These are phyloP conservation scores for Trichophyton simii DNA, from an alignment of 2,329 filamentous ascomycete species.

Conservation along the genomic window DNA sequence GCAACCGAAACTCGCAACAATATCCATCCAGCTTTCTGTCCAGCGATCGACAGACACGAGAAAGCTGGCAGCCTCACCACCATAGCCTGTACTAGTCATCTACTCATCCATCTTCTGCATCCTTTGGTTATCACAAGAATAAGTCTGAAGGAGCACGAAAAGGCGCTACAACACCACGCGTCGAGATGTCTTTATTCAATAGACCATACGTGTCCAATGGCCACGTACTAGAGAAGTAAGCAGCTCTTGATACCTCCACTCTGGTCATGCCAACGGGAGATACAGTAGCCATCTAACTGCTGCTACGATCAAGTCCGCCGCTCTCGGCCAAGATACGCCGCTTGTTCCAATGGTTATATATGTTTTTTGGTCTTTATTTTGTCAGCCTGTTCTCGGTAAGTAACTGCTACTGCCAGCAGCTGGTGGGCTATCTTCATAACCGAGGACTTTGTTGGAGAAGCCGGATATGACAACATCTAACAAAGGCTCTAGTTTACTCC, in stretches of 20 bases:
- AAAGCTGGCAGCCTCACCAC: not conserved
- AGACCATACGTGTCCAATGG: conserved; percentile 31
- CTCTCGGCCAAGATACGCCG: conserved; percentile 31
- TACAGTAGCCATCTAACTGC: not conserved
- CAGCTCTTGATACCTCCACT: conserved; percentile 5
- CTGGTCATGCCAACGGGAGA: not conserved
- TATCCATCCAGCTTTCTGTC: not conserved
- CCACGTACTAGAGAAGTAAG: conserved; percentile 23
- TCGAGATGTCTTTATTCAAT: conserved; percentile 3
- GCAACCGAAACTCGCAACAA: not conserved
- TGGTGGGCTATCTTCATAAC: no score
- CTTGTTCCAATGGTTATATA: conserved; percentile 32
- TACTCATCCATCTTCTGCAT: no score
- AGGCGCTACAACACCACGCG: not conserved
- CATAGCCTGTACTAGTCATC: not conserved
- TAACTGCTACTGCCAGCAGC: not conserved
- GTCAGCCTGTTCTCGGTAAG: conserved; percentile 38
- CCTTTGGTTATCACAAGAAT: not conserved
- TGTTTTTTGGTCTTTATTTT: conserved; percentile 39
- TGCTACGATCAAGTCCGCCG: conserved; percentile 27
- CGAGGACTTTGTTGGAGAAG: not conserved
- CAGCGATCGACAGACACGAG: not conserved
- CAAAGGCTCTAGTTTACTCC: conserved; percentile 30
- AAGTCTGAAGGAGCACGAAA: not conserved
- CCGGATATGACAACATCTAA: not conserved